phyloP scores from a whole-genome alignment of 208 protist genomes.

The Wallacemonas rigidus region DNA sequence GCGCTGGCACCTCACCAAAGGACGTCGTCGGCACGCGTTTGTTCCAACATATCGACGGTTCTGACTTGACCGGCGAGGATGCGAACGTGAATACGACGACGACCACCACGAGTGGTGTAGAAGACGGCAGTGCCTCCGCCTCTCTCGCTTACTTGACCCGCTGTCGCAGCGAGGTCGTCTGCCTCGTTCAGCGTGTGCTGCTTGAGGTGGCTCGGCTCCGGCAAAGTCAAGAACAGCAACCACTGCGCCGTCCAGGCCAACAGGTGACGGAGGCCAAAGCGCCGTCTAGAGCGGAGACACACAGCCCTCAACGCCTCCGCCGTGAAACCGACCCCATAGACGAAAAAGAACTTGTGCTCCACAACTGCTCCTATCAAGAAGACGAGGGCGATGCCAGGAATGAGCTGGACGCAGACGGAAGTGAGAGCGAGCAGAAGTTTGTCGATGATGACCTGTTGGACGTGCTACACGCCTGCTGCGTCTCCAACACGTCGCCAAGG shows the following conservation, averaged over 20 bases:
- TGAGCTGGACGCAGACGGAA: background rate
- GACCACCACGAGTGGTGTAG: background rate
- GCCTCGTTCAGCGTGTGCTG: slow-evolving; percentile 31
- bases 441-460: slow-evolving; percentile 2
- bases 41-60: slow-evolving; percentile 15
- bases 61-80: slow-evolving; percentile 17
- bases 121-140: background rate
- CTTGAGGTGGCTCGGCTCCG: slow-evolving; percentile 33
- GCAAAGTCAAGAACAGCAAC: slow-evolving; percentile 2
- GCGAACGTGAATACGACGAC: background rate
- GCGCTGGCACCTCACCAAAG: background rate
- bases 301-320: background rate
- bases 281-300: too few relatives aligned
- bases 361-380: background rate
- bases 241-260: background rate
- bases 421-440: background rate
- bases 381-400: background rate
- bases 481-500: background rate
- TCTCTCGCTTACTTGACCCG: slow-evolving; percentile 3
- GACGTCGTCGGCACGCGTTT: background rate
- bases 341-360: slow-evolving; percentile 3
- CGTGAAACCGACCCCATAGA: background rate
- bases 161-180: slow-evolving; percentile 23
- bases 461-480: slow-evolving; percentile 6
- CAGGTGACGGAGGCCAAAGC: too few relatives aligned